Evolutionary conservation across 2,329 filamentous ascomycete genomes (phyloP), one percentile per base, ranked within the genome.

Genomic region (Beauveria bassiana): DNA sequence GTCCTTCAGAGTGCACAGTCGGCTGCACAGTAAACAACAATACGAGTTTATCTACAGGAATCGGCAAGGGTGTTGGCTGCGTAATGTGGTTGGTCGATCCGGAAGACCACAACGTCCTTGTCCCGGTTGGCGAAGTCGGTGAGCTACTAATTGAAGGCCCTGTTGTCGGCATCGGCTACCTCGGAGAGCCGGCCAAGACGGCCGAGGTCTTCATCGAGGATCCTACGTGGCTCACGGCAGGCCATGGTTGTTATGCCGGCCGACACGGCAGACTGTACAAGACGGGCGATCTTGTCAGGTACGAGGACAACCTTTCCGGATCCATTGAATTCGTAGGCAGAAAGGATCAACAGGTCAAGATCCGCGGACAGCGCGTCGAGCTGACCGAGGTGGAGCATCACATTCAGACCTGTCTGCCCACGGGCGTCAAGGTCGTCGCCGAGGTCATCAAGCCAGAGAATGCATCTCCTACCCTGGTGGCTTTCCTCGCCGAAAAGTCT

Each of bases 271-370:
- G 79, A 5, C 66, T 86, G 2, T 87, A 86, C 68, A 83, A 81
- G 66, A 86, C 84, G 0, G 85, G 84, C 1, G 84, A 87, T 64
- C 72, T 86, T 1, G 84, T 81, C 1, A 76, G 75, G 28, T 84
- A 85, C 60, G 76, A 82, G 49, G 69, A 72, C 0, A 79, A 86
- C 55, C 79, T 80, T 1, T 78, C 83, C 42, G 81, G 81, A 0
- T 77, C 77, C 7, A 78, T 87, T 45, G 71, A 79, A 9, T 86
- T 84, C 63, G 75, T 86, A 45, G 85, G 86, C 18, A 79, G 87
- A 54, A 86, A 85, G 65, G 87, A 89, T 66, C 81, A 81, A n/a
- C 86, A 87, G 70, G 81, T 88, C 60, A 90, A 90, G 72, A 73
- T 89, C 31, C 78, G 80, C 12, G 89, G 89, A 28, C 86, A 84